Evolutionary conservation across 1,139 yeast genomes (phyloP).

Genomic region (Nakaseomyces delphensis): DNA sequence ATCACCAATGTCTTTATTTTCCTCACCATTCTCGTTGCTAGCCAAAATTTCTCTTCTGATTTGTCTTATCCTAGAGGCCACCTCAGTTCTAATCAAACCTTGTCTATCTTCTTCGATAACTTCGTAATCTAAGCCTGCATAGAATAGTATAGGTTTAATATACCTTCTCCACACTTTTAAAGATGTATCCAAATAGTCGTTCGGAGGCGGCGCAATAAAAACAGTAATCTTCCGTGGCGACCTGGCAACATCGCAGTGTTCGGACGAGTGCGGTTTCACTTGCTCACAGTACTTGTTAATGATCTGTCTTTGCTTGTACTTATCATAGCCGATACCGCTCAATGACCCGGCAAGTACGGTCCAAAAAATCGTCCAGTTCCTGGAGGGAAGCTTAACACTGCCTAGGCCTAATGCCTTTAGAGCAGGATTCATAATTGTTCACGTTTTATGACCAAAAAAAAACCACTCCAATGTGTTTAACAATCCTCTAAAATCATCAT

Average conservation of each 20-base stretch:
- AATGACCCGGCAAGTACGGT: conserved; percentile 53
- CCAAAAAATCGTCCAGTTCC: conserved; percentile 94
- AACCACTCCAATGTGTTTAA: too few species aligned
- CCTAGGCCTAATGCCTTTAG: conserved; percentile 82
- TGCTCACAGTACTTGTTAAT: conserved; percentile 57
- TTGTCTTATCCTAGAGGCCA: conserved; percentile 75
- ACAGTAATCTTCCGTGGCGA: conserved; percentile 72
- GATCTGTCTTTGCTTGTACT: conserved; percentile 57
- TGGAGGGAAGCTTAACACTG: conserved; percentile 65
- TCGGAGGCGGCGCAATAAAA: conserved; percentile 92
- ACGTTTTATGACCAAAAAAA: too few species aligned
- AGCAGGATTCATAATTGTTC: conserved; percentile 60
- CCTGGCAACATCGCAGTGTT: conserved; percentile 39
- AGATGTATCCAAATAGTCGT: conserved; percentile 76
- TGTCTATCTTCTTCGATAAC: conserved; percentile 63
- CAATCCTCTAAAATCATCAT: too few species aligned
- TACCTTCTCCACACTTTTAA: conserved; percentile 66
- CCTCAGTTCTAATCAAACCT: conserved; percentile 75
- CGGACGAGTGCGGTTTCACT: conserved; percentile 46
- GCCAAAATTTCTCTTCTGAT: conserved; percentile 41
- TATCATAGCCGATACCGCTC: conserved; percentile 74
- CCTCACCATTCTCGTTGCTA: too few species aligned
- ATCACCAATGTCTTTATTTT: too few species aligned
- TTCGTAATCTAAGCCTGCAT: conserved; percentile 83
- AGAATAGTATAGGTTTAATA: conserved; percentile 77